Conservation (phyloP, 139 green algal genomes). For the Microglena sp. region DNA sequence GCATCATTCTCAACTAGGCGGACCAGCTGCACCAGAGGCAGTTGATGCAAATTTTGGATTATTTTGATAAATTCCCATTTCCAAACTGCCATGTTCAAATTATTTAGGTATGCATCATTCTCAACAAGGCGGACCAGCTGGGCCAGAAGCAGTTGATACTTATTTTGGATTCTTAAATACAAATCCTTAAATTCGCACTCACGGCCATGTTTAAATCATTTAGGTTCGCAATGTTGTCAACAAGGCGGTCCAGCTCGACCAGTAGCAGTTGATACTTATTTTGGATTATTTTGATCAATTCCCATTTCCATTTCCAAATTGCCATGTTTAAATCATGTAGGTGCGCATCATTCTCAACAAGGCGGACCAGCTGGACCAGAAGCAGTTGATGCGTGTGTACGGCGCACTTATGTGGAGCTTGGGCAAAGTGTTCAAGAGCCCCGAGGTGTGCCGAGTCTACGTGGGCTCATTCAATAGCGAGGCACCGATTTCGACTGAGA, state of each 20-base stretch:
- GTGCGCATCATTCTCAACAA: slow-evolving; percentile 96
- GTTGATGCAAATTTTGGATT: no score
- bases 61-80: no score
- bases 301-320: no score
- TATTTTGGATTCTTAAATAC: no score
- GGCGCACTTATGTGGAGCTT: slow-evolving; percentile 98
- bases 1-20: slow-evolving; percentile 94
- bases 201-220: not conserved
- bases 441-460: slow-evolving; percentile 86
- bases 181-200: no score
- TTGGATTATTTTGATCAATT: no score
- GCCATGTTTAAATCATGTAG: slow-evolving; percentile 10
- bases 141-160: slow-evolving; percentile 94
- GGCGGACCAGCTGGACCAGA: slow-evolving; percentile 77
- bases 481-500: slow-evolving; percentile 40
- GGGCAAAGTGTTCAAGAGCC: slow-evolving; percentile 86
- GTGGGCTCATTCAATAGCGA: slow-evolving; percentile 83
- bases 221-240: slow-evolving; percentile 89
- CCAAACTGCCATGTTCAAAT: no score
- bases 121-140: slow-evolving; percentile 94
- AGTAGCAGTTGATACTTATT: slow-evolving; percentile 95
- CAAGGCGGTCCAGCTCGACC: slow-evolving; percentile 86
- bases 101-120: slow-evolving; percentile 68
- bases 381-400: slow-evolving; percentile 98
- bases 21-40: slow-evolving; percentile 87